phyloP scores from a whole-genome alignment of 2,329 filamentous ascomycete genomes.

The Claviceps arundinis region DNA sequence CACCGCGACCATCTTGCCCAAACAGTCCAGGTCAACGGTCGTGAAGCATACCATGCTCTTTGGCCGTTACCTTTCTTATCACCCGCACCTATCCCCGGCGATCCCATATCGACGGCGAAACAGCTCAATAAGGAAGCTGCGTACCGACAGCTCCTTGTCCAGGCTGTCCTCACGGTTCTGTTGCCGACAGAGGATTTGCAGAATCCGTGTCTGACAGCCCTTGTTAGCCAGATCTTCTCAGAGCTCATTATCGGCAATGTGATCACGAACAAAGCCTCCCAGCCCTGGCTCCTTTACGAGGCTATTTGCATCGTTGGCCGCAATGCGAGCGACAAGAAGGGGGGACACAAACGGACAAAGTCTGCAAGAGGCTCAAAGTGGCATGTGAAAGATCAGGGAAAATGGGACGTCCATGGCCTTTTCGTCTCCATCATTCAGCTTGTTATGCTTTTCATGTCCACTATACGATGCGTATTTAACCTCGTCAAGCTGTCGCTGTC shows the following conservation, averaged over 20 bases:
- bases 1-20: conserved; percentile 42
- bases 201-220: conserved; percentile 69
- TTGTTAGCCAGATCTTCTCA: conserved; percentile 78
- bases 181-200: conserved; percentile 86
- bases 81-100: conserved; percentile 51
- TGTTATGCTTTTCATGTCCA: conserved; percentile 41
- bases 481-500: conserved; percentile 56
- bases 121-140: conserved; percentile 66
- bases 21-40: conserved; percentile 48
- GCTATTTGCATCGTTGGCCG: conserved; percentile 58
- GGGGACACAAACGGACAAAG: conserved; percentile 4
- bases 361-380: conserved; percentile 1
- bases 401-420: conserved; percentile 30
- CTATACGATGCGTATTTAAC: conserved; percentile 51
- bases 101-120: conserved; percentile 35
- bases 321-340: conserved; percentile 20
- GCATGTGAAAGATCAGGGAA: conserved; percentile 8
- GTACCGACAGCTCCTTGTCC: conserved; percentile 81
- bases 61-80: conserved; percentile 69
- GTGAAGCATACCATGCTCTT: conserved; percentile 69
- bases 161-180: conserved; percentile 67
- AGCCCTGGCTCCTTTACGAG: conserved; percentile 85
- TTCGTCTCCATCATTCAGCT: conserved; percentile 46
- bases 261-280: conserved; percentile 65
- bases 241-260: conserved; percentile 80